Evolutionary conservation across 2,329 filamentous ascomycete genomes (phyloP), one percentile per base, ranked within the genome.

Genomic region (Ascochyta rabiei): DNA sequence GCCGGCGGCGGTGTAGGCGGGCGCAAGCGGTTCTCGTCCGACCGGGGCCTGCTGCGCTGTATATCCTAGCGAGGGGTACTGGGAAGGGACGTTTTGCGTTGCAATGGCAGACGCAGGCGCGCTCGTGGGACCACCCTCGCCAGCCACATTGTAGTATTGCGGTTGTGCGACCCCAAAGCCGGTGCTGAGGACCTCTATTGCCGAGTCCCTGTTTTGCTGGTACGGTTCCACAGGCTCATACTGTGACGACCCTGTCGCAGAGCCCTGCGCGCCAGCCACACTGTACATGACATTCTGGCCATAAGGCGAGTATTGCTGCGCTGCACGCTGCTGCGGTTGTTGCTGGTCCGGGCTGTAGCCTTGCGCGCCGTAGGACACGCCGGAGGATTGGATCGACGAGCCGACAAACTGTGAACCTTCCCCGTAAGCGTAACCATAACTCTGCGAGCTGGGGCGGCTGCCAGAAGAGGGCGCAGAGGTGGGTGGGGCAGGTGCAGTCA

Each of bases 151-250:
- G 80, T 95, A 96, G 70, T 89, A 73, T 67, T 72, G 70, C 55
- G 67, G 85, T 71, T 89, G 88, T 79, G 88, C 82, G 71, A 88
- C 82, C 57, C 84, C 82, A 75, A 91, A 85, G 72, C 83, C 82
- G 71, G 78, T 86, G 72, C 86, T 80, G 75, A 93, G 82, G 78
- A 91, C 89, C 74, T 91, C 89, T 78, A 95, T 85, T 57, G 84
- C 85, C 81, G 89, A 86, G 77, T 72, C 69, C 58, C 70, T 70
- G 57, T 88, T 84, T 72, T 91, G 89, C 80, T 87, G 83, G 79
- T 91, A 96, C 71, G 88, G 88, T 77, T 87, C 84, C 73, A 87
- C 85, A 71, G 86, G 80, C 76, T 93, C 89, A 79, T 96, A 96
- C 65, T 81, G 76, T 57, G 77, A 88, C 81, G 79, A 85, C 75